Evolutionary conservation across 495 filamentous ascomycete species (phyloP), one percentile per base, ranked within the genome.

Genomic region (Penicillium diatomitis): DNA sequence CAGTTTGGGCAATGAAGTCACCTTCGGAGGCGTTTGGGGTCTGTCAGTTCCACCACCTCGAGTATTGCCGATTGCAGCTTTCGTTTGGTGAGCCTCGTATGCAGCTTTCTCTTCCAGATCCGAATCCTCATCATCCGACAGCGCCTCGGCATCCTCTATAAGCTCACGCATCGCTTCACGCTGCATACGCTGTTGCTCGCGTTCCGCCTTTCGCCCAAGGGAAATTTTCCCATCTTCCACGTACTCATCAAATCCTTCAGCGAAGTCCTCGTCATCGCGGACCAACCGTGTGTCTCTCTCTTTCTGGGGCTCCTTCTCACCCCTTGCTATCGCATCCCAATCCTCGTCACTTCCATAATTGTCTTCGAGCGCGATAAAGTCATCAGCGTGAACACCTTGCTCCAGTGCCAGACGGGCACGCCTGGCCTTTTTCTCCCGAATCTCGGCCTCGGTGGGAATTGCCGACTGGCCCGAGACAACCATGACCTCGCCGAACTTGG

Each of bases 221-320:
- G 87, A 76, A 8, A 96, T 79, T 31, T 78, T 78, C 10, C 85
- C 89, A 60, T 96, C 91, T 12, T 90, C 85, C 10, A 91, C 84
- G 54, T 86, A 95, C 49, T 95, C 88, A 46, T 95, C 90, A 61
- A 95, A 96, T 3, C 90, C 90, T 69, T 98, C 92, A 32, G 83
- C 84, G n/a, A 96, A 79, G 60, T 96, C 88, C 60, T 97, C 92
- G 58, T 96, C 91, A 45, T 95, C 90, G 29, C 76, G 75, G 4
- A 88, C 76, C 6, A 96, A 76, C n/a, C 92, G 75, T 6, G 84
- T 86, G 46, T 90, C 82, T 36, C 46, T 48, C 3, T 68, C 60
- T 20, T 49, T 36, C 20, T 46, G 32, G n/a, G 44, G 32, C 29
- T 52, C 42, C 76, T 81, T 58, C 62, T 70, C 62, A 52, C 67